Evolutionary conservation across 163 green algal species (phyloP), one percentile per base, ranked within the genome.

Genomic region (Chloroidium sp.): DNA sequence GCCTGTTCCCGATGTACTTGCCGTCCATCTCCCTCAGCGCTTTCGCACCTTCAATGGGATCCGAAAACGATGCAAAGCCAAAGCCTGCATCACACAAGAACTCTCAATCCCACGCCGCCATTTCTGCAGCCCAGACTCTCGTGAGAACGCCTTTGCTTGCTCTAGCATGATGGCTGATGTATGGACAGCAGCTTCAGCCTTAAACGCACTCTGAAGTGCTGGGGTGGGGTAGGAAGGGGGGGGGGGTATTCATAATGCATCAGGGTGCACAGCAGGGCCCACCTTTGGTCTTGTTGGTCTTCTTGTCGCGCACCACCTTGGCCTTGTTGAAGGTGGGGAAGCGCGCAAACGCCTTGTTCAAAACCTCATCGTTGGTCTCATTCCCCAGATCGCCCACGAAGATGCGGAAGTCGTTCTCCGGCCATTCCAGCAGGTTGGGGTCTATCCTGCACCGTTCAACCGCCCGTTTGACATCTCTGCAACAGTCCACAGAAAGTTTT

Each of bases 331-430:
- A 97, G 12, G 90, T 92, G 0, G 90, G 74, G 83, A 95, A 99
- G 69, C 91, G 91, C n/a, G 83, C 77, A 80, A 99, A 99, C 0
- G 95, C 92, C 75, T 96, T 93, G 0, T 84, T 82, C 76, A 98
- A 90, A 8, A 93, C 78, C 13, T 97, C 92, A 82, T 98, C 95
- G 76, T 90, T 97, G 2, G 96, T 91, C 85, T 99, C 96, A 82
- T 97, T 97, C 2, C 94, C 96, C 79, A 99, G 85, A 88, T 99
- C 92, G 14, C 96, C 96, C 61, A 98, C 97, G 88, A 99, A 99
- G 59, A 99, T 95, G 3, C 96, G 80, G 84, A 93, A 95, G 87
- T 99, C 96, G 81, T 98, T 94, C 10, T 97, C 93, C 0, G 95
- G 93, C 93, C 94, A 99, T 69, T 98, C 95, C 60, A 85, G 67